Percentiles rank a stretch among this genome's conserved stretches.
phyloP scores from a whole-genome alignment of 2,329 filamentous ascomycete genomes.

The Venturia asperata region DNA sequence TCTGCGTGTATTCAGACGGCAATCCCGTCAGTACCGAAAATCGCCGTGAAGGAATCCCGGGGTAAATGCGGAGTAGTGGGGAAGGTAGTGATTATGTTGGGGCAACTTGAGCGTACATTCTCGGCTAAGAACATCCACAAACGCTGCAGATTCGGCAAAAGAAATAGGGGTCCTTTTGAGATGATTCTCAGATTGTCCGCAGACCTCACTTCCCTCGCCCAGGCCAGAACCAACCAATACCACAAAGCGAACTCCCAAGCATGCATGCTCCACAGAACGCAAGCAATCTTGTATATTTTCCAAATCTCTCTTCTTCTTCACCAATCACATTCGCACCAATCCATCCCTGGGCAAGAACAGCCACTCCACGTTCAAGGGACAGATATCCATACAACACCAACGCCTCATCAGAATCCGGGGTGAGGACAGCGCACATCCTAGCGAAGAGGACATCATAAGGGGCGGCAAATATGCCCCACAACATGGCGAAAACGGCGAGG shows the following conservation, averaged over 20 bases:
- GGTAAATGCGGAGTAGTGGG: slow-evolving; percentile 11
- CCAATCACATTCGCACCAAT: neutral
- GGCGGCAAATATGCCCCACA: slow-evolving; percentile 17
- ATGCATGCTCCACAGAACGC: neutral
- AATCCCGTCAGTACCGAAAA: slow-evolving; percentile 7
- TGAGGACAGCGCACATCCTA: slow-evolving; percentile 8
- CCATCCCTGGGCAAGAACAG: neutral
- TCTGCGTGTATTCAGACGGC: too few species aligned
- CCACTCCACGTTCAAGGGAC: slow-evolving; percentile 14
- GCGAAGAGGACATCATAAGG: slow-evolving; percentile 15
- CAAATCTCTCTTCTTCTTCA: neutral
- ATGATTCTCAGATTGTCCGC: too few species aligned
- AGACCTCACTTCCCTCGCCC: neutral
- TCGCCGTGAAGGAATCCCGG: slow-evolving; percentile 1
- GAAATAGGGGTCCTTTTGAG: neutral
- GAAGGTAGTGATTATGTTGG: neutral
- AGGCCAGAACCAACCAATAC: neutral
- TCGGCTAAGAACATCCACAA: slow-evolving; percentile 5
- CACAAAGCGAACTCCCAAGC: neutral
- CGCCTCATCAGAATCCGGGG: neutral
- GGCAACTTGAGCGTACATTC: neutral
- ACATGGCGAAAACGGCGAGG: slow-evolving; percentile 2
- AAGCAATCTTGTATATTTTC: neutral
- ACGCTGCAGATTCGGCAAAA: neutral
- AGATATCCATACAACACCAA: slow-evolving; percentile 15